Evolutionary conservation across 768 basidiomycete genomes (phyloP), one percentile per base, ranked within the genome.

Genomic region (Trametes villosa): DNA sequence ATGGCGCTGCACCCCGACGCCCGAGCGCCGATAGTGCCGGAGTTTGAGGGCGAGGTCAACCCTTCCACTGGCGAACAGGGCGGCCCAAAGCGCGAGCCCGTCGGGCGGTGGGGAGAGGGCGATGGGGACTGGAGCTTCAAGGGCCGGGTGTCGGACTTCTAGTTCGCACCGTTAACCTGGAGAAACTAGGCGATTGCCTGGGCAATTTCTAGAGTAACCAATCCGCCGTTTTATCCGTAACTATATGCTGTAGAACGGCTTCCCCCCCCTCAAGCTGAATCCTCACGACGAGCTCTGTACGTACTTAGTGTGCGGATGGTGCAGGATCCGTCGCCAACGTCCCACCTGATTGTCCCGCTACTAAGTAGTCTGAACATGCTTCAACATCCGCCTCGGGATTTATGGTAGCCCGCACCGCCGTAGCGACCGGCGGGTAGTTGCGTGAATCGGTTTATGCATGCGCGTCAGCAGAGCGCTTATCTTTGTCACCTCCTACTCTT

Each of bases 71-170:
- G 94, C 13, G 94, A 96, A 73, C 76, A 82, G 47, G 92, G 91
- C 0, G 94, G 94, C 0, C 94, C 94, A 22, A 96, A 95, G 78
- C 81, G 78, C 30, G 94, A 96, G 71, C 94, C 94, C 15, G 82
- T 95, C 11, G 71, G 76, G 34, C 81, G 76, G 51, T 88, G 86
- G 85, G 77, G 76, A 18, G 68, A 73, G 7, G 75, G 79, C 36
- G 79, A 81, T 45, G 89, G 89, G 3, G 94, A 95, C 69, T 96
- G 94, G 94, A 95, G 92, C 66, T 92, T 88, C 77, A 92, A 91
- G 67, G 94, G 94, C 12, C 80, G 92, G 24, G 92, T 92, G 27
- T 91, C 91, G 20, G 93, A 94, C 77, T 94, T 94, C 74, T 94
- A 73, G 51, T 15, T 27, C 24, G 47, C 3, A 4, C 38, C 22